Evolutionary conservation across 2,329 filamentous ascomycete genomes (phyloP), one percentile per base, ranked within the genome.

Genomic region (Scorias spongiosa): DNA sequence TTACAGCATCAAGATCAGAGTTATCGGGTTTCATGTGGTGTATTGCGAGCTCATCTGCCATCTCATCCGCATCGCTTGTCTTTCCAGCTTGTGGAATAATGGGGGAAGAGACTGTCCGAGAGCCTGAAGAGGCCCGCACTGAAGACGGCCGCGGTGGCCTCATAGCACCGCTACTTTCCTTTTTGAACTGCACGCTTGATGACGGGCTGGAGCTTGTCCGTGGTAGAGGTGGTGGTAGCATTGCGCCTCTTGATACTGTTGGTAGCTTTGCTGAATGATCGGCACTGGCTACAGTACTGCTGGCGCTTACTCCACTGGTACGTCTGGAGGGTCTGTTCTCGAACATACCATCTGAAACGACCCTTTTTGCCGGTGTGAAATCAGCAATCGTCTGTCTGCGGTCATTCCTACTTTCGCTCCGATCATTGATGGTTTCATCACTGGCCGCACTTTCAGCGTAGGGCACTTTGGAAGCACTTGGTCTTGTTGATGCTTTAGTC

Each of bases 1-100:
- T 64, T 20, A 78, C 57, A 14, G 61, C 63, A 39, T 77, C 72
- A 39, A 77, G 55, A 29, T 68, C 65, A 12, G 61, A 54, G 43
- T 57, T 54, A 10, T 51, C 56, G 36, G 20, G 20, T 26, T 26
- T 26, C 20, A 3, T 26, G 20, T 7, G 7, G 3, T 26, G 20
- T n/a, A 26, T 26, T 26, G 20, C 7, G 20, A 26, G 20, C 20
- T 26, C 20, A 26, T 26, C 20, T 26, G 3, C 20, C 20, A 26
- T 26, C 20, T 26, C 20, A 26, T 26, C 20, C 7, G 7, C 20
- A 26, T 26, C 20, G 20, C 7, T 26, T 26, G 20, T 26, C 20
- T 26, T 26, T 26, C 20, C 20, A 26, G 20, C 20, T 26, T 26
- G 20, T 26, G 20, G 20, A 26, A 4, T 26, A 7, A 26, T 26